phyloP scores from a whole-genome alignment of 2,329 filamentous ascomycete genomes.

The Fusarium sterilihyphosum region DNA sequence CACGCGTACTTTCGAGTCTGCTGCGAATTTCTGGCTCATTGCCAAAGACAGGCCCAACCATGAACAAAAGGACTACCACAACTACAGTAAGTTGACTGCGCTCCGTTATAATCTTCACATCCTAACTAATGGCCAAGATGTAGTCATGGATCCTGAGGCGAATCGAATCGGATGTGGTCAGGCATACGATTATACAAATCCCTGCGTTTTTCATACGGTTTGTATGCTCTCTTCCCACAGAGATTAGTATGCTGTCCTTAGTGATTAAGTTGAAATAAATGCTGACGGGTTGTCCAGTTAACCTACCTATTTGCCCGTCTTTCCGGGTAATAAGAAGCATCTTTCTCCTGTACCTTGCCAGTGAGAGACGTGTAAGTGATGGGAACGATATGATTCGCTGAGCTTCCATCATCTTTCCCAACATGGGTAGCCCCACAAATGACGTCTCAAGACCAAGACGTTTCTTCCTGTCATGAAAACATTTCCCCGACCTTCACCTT shows the following conservation, averaged over 20 bases:
- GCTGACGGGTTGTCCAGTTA: neutral
- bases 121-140: neutral
- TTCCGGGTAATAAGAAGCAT: neutral
- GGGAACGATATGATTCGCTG: conserved; percentile 25
- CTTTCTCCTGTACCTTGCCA: neutral
- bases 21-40: neutral
- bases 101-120: neutral
- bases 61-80: neutral
- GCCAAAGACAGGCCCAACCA: neutral
- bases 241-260: neutral
- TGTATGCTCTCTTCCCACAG: neutral
- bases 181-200: neutral
- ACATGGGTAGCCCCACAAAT: conserved; percentile 24
- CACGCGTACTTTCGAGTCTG: neutral
- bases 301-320: neutral
- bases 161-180: neutral
- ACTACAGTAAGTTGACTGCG: neutral
- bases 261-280: neutral
- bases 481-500: conserved; percentile 21
- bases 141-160: neutral
- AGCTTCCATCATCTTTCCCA: conserved; percentile 24
- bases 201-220: neutral
- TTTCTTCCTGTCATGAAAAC: conserved; percentile 25
- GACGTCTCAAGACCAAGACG: conserved; percentile 32
- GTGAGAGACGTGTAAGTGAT: conserved; percentile 22